Evolutionary conservation across 2,329 filamentous ascomycete genomes (phyloP).

Genomic region (Aspergillus novoparasiticus): DNA sequence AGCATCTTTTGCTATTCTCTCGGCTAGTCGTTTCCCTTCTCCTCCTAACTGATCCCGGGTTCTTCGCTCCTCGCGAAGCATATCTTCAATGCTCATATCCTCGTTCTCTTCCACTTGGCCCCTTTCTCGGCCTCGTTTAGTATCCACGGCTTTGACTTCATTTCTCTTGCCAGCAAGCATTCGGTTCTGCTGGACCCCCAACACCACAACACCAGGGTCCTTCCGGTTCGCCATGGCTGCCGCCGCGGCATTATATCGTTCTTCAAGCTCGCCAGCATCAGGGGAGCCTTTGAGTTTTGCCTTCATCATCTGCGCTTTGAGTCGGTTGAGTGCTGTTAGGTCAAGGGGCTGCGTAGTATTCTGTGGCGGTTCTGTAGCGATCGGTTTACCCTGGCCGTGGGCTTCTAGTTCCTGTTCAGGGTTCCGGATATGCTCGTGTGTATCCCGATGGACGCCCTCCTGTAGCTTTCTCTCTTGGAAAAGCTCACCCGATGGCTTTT

Average conservation of each 20-base stretch:
- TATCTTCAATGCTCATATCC: constrained; percentile 94
- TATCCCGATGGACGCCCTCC: constrained; percentile 51
- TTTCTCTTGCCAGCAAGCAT: constrained; percentile 75
- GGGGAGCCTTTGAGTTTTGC: constrained; percentile 81
- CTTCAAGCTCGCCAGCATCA: constrained; percentile 75
- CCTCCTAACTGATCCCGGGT: constrained; percentile 76
- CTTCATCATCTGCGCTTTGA: constrained; percentile 95
- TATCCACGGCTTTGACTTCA: constrained; percentile 78
- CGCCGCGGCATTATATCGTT: constrained; percentile 77
- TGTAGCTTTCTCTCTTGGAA: constrained; percentile 73
- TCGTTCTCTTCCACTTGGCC: constrained; percentile 88
- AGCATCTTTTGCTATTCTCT: constrained; percentile 88
- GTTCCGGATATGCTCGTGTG: constrained; percentile 31
- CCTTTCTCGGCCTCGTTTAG: constrained; percentile 79
- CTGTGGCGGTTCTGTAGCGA: constrained; percentile 58
- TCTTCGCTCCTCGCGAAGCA: constrained; percentile 91
- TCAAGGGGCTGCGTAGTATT: constrained; percentile 62
- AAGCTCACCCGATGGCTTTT: constrained; percentile 85
- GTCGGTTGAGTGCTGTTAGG: constrained; percentile 78
- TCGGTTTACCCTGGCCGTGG: constrained; percentile 57
- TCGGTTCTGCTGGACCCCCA: constrained; percentile 86
- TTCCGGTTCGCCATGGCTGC: constrained; percentile 61
- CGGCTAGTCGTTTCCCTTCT: constrained; percentile 80
- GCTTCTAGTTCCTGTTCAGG: constrained; percentile 40
- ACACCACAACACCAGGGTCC: constrained; percentile 71